Conservation (phyloP, 208 protist species). For the Leishmania aethiopica region DNA sequence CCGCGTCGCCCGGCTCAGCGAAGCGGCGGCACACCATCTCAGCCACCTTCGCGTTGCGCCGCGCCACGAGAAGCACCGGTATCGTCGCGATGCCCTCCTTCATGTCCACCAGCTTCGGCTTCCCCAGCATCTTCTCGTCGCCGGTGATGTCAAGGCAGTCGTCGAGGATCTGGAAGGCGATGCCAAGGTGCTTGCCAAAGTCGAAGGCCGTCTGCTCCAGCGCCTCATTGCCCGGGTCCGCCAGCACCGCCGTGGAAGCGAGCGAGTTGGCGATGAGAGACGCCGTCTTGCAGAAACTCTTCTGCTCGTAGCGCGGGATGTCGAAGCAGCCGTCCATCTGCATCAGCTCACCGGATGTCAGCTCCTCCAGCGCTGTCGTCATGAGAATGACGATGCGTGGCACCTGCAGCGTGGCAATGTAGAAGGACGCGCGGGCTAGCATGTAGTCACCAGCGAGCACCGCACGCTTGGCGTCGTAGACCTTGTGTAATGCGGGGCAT, state of each 20-base stretch:
- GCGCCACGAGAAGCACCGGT: slow-evolving; percentile 74
- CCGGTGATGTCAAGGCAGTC: slow-evolving; percentile 95
- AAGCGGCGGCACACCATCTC: slow-evolving; percentile 67
- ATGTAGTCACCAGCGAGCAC: slow-evolving; percentile 95
- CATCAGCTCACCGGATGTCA: slow-evolving; percentile 94
- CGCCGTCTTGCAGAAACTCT: slow-evolving; percentile 95
- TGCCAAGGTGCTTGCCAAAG: slow-evolving; percentile 94
- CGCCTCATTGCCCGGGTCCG: slow-evolving; percentile 48
- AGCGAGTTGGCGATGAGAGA: slow-evolving; percentile 94
- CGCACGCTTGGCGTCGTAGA: slow-evolving; percentile 86
- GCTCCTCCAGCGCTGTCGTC: slow-evolving; percentile 91
- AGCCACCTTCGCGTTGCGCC: slow-evolving; percentile 53
- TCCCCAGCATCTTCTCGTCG: slow-evolving; percentile 70
- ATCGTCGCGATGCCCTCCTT: slow-evolving; percentile 83
- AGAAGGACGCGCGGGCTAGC: slow-evolving; percentile 89
- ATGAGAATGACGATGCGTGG: slow-evolving; percentile 92
- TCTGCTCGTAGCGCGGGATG: slow-evolving; percentile 80
- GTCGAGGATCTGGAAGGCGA: slow-evolving; percentile 95
- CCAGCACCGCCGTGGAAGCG: slow-evolving; percentile 87
- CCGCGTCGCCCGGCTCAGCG: slow-evolving; percentile 37
- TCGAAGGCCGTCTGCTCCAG: slow-evolving; percentile 59
- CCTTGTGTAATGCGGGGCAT: slow-evolving; percentile 71
- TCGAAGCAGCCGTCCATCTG: slow-evolving; percentile 93
- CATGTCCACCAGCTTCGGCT: slow-evolving; percentile 83
- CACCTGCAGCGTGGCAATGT: slow-evolving; percentile 84